Evolutionary conservation across 208 protist genomes (phyloP).

Genomic region (Leishmania tropica): DNA sequence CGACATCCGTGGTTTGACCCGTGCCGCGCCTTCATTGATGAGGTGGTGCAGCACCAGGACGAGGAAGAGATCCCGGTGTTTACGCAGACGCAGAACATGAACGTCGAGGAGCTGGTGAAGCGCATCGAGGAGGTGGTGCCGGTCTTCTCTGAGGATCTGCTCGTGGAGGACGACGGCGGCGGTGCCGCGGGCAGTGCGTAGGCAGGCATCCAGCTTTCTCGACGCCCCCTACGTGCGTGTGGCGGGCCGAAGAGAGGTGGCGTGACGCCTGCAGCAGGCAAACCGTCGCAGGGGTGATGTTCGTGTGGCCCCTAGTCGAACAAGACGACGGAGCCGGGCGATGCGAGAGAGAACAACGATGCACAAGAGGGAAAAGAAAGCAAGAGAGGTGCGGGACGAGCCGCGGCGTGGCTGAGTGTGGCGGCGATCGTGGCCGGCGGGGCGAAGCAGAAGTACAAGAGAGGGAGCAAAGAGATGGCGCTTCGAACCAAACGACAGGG

Average conservation of each 20-base stretch:
- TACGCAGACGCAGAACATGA: conserved; percentile 55
- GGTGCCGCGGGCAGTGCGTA: background rate
- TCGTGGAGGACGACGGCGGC: conserved; percentile 57
- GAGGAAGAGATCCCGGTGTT: conserved; percentile 49
- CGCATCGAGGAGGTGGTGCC: conserved; percentile 84
- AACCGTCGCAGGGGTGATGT: background rate
- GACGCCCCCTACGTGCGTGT: no score
- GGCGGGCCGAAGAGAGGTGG: background rate
- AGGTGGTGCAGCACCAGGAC: conserved; percentile 74
- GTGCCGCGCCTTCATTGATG: conserved; percentile 79
- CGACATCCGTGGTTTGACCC: conserved; percentile 85
- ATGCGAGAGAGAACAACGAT: background rate
- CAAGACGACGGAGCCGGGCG: background rate
- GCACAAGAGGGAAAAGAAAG: background rate
- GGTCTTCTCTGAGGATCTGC: conserved; percentile 81
- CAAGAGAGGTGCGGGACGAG: background rate
- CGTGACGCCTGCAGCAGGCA: background rate
- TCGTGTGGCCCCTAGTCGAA: background rate
- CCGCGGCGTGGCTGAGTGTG: background rate
- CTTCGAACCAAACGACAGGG: background rate
- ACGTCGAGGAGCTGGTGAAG: conserved; percentile 52
- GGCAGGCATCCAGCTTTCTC: background rate
- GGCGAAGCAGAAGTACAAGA: background rate
- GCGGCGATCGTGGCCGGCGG: background rate
- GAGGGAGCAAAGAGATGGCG: background rate